phyloP scores from a whole-genome alignment of 2,329 filamentous ascomycete genomes.

The Epichloe brachyelytri region DNA sequence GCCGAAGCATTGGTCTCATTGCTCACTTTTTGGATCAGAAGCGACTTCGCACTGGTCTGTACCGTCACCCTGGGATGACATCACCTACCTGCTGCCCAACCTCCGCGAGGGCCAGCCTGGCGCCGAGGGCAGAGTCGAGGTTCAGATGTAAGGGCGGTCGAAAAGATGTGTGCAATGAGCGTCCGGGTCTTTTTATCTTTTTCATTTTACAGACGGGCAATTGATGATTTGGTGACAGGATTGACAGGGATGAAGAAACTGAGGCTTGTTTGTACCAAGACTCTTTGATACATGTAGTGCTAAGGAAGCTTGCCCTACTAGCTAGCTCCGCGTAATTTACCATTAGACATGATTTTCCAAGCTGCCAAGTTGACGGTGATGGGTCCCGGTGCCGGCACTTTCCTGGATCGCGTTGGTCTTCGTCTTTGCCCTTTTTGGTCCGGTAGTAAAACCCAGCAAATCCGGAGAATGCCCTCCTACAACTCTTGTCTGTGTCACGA shows the following conservation, averaged over 20 bases:
- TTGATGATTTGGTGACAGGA: constrained; percentile 19
- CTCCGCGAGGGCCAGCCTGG: constrained; percentile 59
- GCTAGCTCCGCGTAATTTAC: constrained; percentile 8
- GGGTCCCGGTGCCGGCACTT: neutral
- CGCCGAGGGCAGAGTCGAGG: constrained; percentile 79
- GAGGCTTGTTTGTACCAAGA: neutral
- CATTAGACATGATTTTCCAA: constrained; percentile 15
- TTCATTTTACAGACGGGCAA: constrained; percentile 12
- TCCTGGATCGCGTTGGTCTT: neutral
- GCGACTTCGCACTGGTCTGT: constrained; percentile 93
- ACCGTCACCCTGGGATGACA: constrained; percentile 99
- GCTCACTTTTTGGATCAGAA: constrained; percentile 99
- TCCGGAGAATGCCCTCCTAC: too few relatives aligned
- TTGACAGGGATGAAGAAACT: neutral
- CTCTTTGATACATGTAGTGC: constrained; percentile 21
- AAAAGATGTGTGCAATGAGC: constrained; percentile 9
- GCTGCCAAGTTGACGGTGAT: neutral
- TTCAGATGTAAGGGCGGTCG: constrained; percentile 47
- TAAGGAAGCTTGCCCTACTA: constrained; percentile 15
- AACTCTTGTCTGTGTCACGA: too few relatives aligned
- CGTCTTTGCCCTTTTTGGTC: neutral
- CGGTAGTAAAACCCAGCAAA: too few relatives aligned
- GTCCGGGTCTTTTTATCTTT: constrained; percentile 13
- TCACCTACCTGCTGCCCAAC: constrained; percentile 84
- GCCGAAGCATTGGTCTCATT: constrained; percentile 96